Conservation (phyloP, 768 basidiomycete species). For the Hortiboletus campestris region DNA sequence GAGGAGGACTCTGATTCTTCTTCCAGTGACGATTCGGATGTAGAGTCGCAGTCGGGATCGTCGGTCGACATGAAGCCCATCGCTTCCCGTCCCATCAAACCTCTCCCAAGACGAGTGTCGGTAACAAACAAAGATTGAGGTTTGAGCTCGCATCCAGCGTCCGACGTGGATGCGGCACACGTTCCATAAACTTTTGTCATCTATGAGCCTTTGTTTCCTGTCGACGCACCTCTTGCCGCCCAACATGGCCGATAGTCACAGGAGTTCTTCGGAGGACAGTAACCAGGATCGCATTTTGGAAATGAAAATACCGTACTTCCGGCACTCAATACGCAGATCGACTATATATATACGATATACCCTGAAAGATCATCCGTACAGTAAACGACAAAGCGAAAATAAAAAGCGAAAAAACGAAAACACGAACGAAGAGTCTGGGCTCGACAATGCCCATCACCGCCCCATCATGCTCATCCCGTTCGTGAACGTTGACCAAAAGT, state of each 20-base stretch:
- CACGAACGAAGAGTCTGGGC: background rate
- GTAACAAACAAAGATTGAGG: slow-evolving; percentile 31
- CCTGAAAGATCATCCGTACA: background rate
- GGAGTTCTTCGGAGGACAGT: background rate
- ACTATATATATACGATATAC: slow-evolving; percentile 6
- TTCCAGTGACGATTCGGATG: slow-evolving; percentile 9
- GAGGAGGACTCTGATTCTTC: slow-evolving; percentile 17
- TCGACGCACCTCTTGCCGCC: background rate
- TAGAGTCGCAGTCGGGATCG: slow-evolving; percentile 13
- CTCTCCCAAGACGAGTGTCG: slow-evolving; percentile 43
- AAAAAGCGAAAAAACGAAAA: background rate
- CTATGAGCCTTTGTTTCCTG: background rate
- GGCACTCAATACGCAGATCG: slow-evolving; percentile 7
- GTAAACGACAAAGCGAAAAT: background rate
- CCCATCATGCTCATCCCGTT: slow-evolving; percentile 10
- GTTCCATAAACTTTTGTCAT: too few species aligned
- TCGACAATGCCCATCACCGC: background rate
- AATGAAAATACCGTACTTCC: background rate
- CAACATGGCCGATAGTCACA: background rate
- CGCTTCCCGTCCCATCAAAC: slow-evolving; percentile 44
- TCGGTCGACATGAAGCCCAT: slow-evolving; percentile 39
- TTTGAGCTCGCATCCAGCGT: slow-evolving; percentile 15
- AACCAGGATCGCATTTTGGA: background rate
- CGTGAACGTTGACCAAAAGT: slow-evolving; percentile 45
- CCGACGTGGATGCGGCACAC: too few species aligned